Evolutionary conservation across 1,139 yeast species (phyloP).

Genomic region (Yamadazyma mexicana): DNA sequence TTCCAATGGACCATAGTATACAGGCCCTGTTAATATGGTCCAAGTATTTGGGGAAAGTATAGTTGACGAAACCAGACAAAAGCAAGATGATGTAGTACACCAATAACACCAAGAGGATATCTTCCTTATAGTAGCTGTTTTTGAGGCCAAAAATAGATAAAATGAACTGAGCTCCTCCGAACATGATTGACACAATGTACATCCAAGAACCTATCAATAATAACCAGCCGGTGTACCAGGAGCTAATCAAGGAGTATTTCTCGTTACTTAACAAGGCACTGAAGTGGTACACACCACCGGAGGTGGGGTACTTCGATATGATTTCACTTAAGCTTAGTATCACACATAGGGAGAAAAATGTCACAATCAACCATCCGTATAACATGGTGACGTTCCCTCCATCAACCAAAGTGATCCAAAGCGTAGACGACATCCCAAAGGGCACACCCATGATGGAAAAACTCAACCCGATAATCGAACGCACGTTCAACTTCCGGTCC

Average conservation of each 20-base stretch:
- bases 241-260: conserved; percentile 51
- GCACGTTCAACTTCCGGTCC: conserved; percentile 62
- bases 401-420: conserved; percentile 66
- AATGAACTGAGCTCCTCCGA: conserved; percentile 73
- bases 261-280: conserved; percentile 67
- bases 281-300: conserved; percentile 74
- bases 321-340: conserved; percentile 71
- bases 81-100: conserved; percentile 58
- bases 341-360: conserved; percentile 59
- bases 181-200: conserved; percentile 69
- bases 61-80: conserved; percentile 61
- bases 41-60: conserved; percentile 56
- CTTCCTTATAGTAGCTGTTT: conserved; percentile 57
- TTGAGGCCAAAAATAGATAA: conserved; percentile 63
- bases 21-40: conserved; percentile 66
- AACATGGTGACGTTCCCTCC: conserved; percentile 74
- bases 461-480: conserved; percentile 71
- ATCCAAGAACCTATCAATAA: conserved; percentile 74
- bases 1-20: conserved; percentile 71
- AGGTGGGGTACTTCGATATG: conserved; percentile 71
- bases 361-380: conserved; percentile 69
- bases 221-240: conserved; percentile 81
- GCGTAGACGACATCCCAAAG: conserved; percentile 68
- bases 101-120: conserved; percentile 53
- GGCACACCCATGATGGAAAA: conserved; percentile 81